Base-by-base conservation (phyloP, 371 early-diverging fungal genomes). In the Sporodiniella umbellata region DNA sequence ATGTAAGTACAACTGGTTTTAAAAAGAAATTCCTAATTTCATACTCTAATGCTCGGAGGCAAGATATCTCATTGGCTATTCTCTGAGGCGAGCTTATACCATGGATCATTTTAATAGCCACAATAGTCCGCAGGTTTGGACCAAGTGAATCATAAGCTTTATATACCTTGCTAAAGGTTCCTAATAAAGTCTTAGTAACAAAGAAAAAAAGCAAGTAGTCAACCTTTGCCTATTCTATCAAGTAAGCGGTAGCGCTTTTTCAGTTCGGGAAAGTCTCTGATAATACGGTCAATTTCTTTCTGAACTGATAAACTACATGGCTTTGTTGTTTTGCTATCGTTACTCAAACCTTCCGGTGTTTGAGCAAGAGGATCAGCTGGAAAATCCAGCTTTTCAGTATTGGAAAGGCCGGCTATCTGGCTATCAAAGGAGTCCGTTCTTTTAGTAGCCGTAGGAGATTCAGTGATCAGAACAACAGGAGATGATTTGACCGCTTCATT, bases 81-180 rank as follows among this genome's bases (percentile, higher is more conserved):
- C 98, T 68, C 7, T 65, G 48, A 8, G 94, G 92, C 40, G 86
- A 75, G 31, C 87, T 89, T 5, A 92, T 95, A 17, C 83, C 86
- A 48, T 90, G 90, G 37, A 99, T 89, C 26, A 87, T 68, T 69
- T 98, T 98, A 40, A 98, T 68, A 0, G 99, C 99, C 0, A 96
- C 92, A n/a, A 46, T 47, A 46, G 21, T 33, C 15, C 51, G 40
- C 8, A 40, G 19, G 5, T 14, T 42, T 17, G 49, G 38, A 45
- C 45, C 38, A 35, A 83, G 87, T 11, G 69, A 52, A 19, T 81
- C 62, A 49, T 85, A 80, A 8, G 95, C 98, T 57, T 89, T 89
- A 74, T 94, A 99, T 4, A 99, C 99, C 0, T 85, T 83, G 58
- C 93, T 91, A 64, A 98, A 99, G 0, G 98, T 94, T 17, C 99